phyloP scores from a whole-genome alignment of 2,329 filamentous ascomycete species.

The Alternaria atra region DNA sequence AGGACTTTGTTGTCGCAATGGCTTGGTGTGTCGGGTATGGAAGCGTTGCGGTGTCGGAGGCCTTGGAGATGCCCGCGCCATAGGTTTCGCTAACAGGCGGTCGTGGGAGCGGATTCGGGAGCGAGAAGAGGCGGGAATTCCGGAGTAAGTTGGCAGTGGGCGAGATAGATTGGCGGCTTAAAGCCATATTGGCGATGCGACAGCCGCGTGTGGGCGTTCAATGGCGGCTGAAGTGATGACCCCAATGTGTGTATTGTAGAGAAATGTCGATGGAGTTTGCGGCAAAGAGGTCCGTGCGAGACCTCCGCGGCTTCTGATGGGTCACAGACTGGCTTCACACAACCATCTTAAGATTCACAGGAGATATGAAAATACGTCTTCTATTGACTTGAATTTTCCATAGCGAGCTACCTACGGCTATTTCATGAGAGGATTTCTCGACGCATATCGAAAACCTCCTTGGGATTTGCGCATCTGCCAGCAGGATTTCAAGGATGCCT shows the following conservation, averaged over 20 bases:
- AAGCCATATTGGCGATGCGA: conserved; percentile 49
- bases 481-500: neutral
- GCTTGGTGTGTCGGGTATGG: conserved; percentile 84
- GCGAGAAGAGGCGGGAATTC: conserved; percentile 86
- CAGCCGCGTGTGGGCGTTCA: conserved; percentile 44
- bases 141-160: conserved; percentile 77
- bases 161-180: conserved; percentile 55
- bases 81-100: conserved; percentile 58
- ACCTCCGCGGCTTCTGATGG: conserved; percentile 30
- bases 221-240: conserved; percentile 43
- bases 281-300: conserved; percentile 15
- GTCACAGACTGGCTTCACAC: neutral
- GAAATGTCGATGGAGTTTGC: conserved; percentile 26
- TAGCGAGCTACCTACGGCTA: neutral
- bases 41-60: conserved; percentile 75
- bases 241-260: conserved; percentile 10
- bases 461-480: neutral
- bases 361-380: neutral
- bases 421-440: neutral
- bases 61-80: conserved; percentile 59
- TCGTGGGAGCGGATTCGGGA: conserved; percentile 77
- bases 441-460: neutral
- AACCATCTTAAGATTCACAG: neutral
- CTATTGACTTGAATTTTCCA: neutral
- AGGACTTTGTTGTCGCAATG: conserved; percentile 78